Evolutionary conservation across 2,329 filamentous ascomycete genomes (phyloP).

Genomic region (Exophiala mesophila): DNA sequence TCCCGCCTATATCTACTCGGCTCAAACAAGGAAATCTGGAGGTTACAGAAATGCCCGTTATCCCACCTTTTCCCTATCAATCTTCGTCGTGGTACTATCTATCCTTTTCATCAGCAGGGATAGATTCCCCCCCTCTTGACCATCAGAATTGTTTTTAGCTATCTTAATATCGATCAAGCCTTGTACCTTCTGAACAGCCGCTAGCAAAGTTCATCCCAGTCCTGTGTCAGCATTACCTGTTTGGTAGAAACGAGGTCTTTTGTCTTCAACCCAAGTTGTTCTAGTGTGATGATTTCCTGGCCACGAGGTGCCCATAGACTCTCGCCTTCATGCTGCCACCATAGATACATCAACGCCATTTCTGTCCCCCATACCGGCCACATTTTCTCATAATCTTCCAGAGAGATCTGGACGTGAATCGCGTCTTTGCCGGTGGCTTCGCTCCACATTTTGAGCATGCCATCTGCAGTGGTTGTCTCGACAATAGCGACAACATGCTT

Average conservation of each 20-base stretch:
- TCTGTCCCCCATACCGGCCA: conserved; percentile 31
- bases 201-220: not conserved
- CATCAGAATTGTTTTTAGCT: no score
- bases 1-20: no score
- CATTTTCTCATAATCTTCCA: conserved; percentile 29
- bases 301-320: conserved; percentile 28
- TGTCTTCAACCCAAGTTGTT: conserved; percentile 25
- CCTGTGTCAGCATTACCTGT: not conserved
- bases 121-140: no score
- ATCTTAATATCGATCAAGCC: no score
- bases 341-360: conserved; percentile 29
- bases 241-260: not conserved
- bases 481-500: conserved; percentile 30
- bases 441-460: conserved; percentile 32
- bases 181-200: no score
- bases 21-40: no score
- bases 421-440: conserved; percentile 26
- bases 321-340: conserved; percentile 28
- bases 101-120: no score
- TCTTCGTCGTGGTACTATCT: no score
- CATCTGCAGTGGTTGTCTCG: conserved; percentile 26
- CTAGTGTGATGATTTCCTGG: conserved; percentile 21
- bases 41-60: no score
- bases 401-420: conserved; percentile 27
- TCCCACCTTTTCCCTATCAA: no score